Base-by-base conservation (phyloP, 1,284 basidiomycete genomes). In the Ustilago hordei region DNA sequence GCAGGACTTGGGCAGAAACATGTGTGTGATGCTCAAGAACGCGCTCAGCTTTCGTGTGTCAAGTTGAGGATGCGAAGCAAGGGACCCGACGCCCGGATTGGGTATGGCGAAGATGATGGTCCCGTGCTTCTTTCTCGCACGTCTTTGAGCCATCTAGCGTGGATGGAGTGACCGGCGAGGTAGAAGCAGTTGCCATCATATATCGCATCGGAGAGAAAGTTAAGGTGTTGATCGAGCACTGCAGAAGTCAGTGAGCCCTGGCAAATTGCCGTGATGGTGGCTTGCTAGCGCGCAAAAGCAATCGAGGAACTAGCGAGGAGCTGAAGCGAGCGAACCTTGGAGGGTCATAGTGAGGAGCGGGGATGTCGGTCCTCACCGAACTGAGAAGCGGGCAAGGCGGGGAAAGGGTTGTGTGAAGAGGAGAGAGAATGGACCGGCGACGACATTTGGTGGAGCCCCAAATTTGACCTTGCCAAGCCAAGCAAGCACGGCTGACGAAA, bases 271-370 rank as follows among this genome's bases (percentile, higher is more conserved):
- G 9, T 9, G 31, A 32, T 13, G 31, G 31, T 31, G 48, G 48
- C 48, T 50, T 50, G 48, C 6, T 11, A 32, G 48, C 48, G 48
- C 48, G 48, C 48, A 50, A 50, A 7, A 50, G 23, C 31, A 32
- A 32, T 11, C 4, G 28, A 23, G n/a, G 17, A 50, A 32, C 28
- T 31, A 31, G 48, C 48, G 48, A 50, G 48, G 28, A 50, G 31
- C 6, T 13, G 11, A 50, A 50, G 28, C 48, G 31, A 50, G 12
- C 13, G 31, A n/a, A 19, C 17, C 43, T 45, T 1, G 0, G n/a
- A 43, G 5, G 43, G 43, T 17, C 43, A 19, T 7, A 41, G 13
- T 41, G 39, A 41, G 17, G 15, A 17, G 11, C 48, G 48, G 48
- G 48, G 48, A 31, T 50, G 48, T 50, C 31, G 48, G 48, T 32